These are phyloP conservation scores for Edaphochlamys debaryana DNA, from an alignment of 139 green algal genomes.

Conservation along the genomic window DNA sequence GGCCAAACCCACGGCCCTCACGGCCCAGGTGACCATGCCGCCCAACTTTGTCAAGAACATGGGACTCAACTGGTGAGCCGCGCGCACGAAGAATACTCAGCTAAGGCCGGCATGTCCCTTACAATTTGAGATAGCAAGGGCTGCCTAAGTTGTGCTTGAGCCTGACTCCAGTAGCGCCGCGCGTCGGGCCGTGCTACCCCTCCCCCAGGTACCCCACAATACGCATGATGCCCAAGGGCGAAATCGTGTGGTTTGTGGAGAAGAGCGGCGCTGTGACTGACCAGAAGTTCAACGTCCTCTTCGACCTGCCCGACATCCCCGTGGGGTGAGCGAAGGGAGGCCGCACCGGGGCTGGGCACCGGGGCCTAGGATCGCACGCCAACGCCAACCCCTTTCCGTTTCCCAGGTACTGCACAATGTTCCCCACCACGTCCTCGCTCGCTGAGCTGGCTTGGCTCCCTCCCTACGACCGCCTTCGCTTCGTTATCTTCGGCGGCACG, in stretches of 20 bases:
- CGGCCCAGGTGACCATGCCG: not conserved
- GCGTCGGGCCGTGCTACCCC: too few relatives aligned
- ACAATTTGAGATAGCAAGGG: too few relatives aligned
- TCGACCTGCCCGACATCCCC: not conserved
- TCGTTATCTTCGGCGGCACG: not conserved
- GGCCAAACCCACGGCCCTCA: not conserved
- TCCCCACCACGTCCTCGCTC: not conserved
- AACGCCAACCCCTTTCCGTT: not conserved
- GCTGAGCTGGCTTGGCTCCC: not conserved
- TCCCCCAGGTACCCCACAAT: not conserved
- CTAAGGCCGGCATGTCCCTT: too few relatives aligned
- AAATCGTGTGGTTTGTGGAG: not conserved
- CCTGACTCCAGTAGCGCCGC: too few relatives aligned
- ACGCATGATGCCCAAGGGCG: not conserved
- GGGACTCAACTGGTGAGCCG: not conserved
- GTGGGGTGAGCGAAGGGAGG: too few relatives aligned
- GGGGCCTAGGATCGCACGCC: too few relatives aligned
- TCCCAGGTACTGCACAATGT: not conserved
- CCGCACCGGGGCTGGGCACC: too few relatives aligned
- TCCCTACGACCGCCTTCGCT: not conserved
- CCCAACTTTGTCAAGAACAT: not conserved
- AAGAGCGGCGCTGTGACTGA: not conserved
- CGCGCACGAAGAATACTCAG: too few relatives aligned
- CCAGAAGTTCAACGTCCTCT: not conserved
- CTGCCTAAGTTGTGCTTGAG: too few relatives aligned